These are phyloP conservation scores for Colletotrichum agaves DNA, from an alignment of 2,329 filamentous ascomycete genomes.

Conservation along the genomic window DNA sequence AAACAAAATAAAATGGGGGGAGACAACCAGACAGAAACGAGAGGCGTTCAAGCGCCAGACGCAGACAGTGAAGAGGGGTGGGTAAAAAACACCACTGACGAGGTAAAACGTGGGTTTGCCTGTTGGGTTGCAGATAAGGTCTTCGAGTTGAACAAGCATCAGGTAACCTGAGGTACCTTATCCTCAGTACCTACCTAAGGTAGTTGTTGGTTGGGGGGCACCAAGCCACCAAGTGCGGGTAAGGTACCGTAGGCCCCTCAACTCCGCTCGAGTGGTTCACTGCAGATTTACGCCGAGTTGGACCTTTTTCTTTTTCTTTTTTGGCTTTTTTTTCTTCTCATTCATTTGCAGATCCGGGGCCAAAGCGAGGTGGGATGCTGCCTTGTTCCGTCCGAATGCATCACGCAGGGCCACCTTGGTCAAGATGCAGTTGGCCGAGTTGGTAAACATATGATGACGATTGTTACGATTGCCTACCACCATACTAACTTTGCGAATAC, in stretches of 20 bases:
- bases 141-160: slow-evolving; percentile 1
- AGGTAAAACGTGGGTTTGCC: slow-evolving; percentile 16
- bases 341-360: not conserved
- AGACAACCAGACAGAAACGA: not conserved
- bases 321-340: not conserved
- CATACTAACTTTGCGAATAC: not conserved
- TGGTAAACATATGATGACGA: not conserved
- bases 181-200: not conserved
- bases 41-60: not conserved
- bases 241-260: slow-evolving; percentile 7
- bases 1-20: not conserved
- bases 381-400: slow-evolving; percentile 22
- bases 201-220: slow-evolving; percentile 23
- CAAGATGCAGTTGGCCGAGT: slow-evolving; percentile 15
- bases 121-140: slow-evolving; percentile 33
- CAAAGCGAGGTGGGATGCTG: slow-evolving; percentile 2
- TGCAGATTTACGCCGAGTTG: slow-evolving; percentile 24
- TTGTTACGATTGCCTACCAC: not conserved
- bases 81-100: not conserved
- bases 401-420: slow-evolving; percentile 23
- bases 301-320: slow-evolving; percentile 1
- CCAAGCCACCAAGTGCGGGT: not conserved
- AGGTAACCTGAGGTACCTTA: too few relatives aligned
- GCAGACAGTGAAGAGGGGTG: not conserved
- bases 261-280: slow-evolving; percentile 19